A percentile compares a stretch with the other conserved stretches of the same genome.
Evolutionary conservation across 2,329 filamentous ascomycete species (phyloP).

Genomic region (Verticillium albo-atrum): DNA sequence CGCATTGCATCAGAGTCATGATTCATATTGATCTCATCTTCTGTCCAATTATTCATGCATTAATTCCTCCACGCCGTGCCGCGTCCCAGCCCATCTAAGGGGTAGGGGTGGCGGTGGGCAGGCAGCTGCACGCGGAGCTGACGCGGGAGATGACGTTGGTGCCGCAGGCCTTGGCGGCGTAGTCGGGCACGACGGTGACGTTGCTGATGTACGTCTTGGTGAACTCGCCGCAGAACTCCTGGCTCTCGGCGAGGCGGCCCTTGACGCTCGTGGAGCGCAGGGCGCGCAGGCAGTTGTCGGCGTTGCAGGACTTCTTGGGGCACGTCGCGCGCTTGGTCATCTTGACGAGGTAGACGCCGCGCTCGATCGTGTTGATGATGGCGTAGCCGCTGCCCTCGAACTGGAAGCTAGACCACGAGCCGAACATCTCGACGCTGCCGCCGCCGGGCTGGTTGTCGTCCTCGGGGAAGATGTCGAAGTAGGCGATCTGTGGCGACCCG

Average conservation of each 20-base stretch:
- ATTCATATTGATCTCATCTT: background rate
- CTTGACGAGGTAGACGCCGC: slow-evolving; percentile 10
- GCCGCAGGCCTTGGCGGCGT: slow-evolving; percentile 4
- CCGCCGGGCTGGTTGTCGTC: slow-evolving; percentile 10
- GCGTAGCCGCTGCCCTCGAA: slow-evolving; percentile 7
- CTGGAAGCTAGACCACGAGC: slow-evolving; percentile 7
- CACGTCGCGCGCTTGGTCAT: slow-evolving; percentile 7
- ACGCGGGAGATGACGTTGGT: slow-evolving; percentile 10
- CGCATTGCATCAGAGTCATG: too few species aligned
- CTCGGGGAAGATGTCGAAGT: slow-evolving; percentile 12
- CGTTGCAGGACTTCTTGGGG: slow-evolving; percentile 8
- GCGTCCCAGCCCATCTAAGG: background rate
- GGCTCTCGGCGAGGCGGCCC: slow-evolving; percentile 8
- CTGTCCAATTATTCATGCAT: background rate
- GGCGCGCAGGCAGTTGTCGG: slow-evolving; percentile 11
- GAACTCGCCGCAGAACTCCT: slow-evolving; percentile 9
- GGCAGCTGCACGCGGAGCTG: slow-evolving; percentile 9
- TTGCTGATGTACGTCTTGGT: slow-evolving; percentile 1
- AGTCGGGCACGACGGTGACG: slow-evolving; percentile 2
- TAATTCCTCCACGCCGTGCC: background rate
- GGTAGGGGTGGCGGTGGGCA: slow-evolving; percentile 4
- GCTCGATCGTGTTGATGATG: slow-evolving; percentile 12
- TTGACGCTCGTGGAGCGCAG: slow-evolving; percentile 5
- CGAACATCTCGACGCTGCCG: slow-evolving; percentile 7
- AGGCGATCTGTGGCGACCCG: slow-evolving; percentile 4